Evolutionary conservation across 441 rosid genomes (phyloP), one percentile per base, ranked within the genome.

Genomic region (Manihot esculenta): DNA sequence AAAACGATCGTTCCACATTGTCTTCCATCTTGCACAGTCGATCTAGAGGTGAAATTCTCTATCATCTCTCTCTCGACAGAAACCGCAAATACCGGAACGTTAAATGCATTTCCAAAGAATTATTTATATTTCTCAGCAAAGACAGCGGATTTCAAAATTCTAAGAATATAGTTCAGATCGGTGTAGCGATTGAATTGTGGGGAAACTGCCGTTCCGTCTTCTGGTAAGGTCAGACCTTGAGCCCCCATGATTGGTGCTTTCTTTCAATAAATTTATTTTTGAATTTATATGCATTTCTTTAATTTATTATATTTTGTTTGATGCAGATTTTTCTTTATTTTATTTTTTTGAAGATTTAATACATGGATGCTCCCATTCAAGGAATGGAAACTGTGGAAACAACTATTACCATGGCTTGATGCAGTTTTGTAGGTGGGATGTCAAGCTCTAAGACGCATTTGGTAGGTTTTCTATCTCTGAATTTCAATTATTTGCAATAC

Each of bases 371-470:
- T 11, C 35, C 69, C 4, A 61, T 78, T 62, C 56, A 63, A 82
- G 94, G 88, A 30, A 92, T 95, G 99, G 93, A 89, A 26, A 77
- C 85, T 10, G 98, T 95, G 72, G 86, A 92, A 17, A 93, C 93
- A 26, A 83, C 96, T 0, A 95, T 92, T 4, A n/a, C n/a, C n/a
- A n/a, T n/a, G n/a, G n/a, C n/a, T 88, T 20, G 98, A 97, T 33
- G 98, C 92, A 92, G 77, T 82, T 95, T 88, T 48, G 93, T 93
- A 0, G 98, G 99, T 1, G 72, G 79, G 11, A 77, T 92, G 91
- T 84, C 94, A 17, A 79, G 69, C 67, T 85, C 93, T 18, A 84
- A 78, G 3, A 92, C 99, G 0, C 99, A 95, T 76, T 69, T 95
- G 91, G 98, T 94, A 42, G 0, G 86, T 72, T 51, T 9, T 45